A percentile compares a stretch with the other conserved stretches of the same genome.
phyloP scores from a whole-genome alignment of 352 stramenopile species.

The Phytophthora boehmeriae region DNA sequence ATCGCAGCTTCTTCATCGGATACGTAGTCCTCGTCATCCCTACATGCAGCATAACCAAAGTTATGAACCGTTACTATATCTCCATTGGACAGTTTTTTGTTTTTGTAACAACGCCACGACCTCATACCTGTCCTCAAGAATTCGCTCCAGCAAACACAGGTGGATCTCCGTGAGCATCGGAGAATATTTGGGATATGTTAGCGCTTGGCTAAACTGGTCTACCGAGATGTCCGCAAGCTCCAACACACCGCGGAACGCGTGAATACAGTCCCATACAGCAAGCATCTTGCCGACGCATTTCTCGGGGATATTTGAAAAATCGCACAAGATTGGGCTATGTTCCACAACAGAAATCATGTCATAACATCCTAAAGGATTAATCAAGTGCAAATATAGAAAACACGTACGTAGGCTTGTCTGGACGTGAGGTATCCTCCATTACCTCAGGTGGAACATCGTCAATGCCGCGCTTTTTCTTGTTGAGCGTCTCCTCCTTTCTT shows the following conservation, averaged over 20 bases:
- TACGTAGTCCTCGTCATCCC: slow-evolving; percentile 86
- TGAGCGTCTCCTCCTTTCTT: slow-evolving; percentile 84
- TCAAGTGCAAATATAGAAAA: neutral
- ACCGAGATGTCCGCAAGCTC: slow-evolving; percentile 63
- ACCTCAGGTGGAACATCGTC: slow-evolving; percentile 56
- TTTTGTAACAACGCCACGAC: no score
- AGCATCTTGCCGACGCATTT: slow-evolving; percentile 62
- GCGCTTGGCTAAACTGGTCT: slow-evolving; percentile 65
- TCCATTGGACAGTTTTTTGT: neutral
- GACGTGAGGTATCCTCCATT: slow-evolving; percentile 33
- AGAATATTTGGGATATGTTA: slow-evolving; percentile 51
- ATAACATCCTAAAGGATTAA: no score
- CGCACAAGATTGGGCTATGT: slow-evolving; percentile 56
- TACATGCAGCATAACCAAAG: slow-evolving; percentile 9
- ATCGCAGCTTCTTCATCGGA: slow-evolving; percentile 84
- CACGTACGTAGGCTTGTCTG: slow-evolving; percentile 76
- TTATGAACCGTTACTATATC: neutral
- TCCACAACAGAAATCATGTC: no score
- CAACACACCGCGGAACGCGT: slow-evolving; percentile 72
- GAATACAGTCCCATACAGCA: slow-evolving; percentile 80
- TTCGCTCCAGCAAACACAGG: slow-evolving; percentile 84
- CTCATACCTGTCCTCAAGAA: slow-evolving; percentile 69
- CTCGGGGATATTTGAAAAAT: slow-evolving; percentile 53
- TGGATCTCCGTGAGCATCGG: slow-evolving; percentile 77
- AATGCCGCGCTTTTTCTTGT: slow-evolving; percentile 76